Evolutionary conservation across 2,329 filamentous ascomycete genomes (phyloP), one percentile per base, ranked within the genome.

Genomic region (Botrytis aclada): DNA sequence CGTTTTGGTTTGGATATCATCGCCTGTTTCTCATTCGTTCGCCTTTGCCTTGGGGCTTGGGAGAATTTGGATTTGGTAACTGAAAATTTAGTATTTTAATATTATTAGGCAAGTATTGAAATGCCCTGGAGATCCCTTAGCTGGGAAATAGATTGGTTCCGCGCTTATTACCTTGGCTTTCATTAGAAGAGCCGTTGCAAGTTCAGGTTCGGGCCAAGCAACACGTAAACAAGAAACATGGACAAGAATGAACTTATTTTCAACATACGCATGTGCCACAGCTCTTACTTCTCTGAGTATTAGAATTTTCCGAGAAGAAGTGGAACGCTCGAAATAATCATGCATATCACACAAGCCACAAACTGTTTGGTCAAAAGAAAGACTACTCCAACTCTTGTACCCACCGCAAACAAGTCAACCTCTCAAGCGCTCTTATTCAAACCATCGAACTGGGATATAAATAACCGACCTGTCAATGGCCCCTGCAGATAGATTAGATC

Each of bases 401-500:
- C 60, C 69, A 70, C 43, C 58, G 39, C 41, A 32, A 8, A 60
- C 41, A 39, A 58, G n/a, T 7, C 14, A 56, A 56, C n/a, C n/a
- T 54, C n/a, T 29, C 14, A 56, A 6, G 7, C 14, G 20, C 29
- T 14, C 64, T 37, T 4, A 22, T 54, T 37, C 47, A 60, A 67
- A 39, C 61, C 39, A 56, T 45, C 39, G 51, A 41, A 25, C 25
- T 47, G 45, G 70, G 70, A 69, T 72, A 72, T 72, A 72, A 72
- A 72, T 72, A 72, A 41, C 51, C 62, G 70, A 72, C 51, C 39
- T 67, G 62, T 47, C 70, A 72, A 25, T 8, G 10, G n/a, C 45
- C 70, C 63, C 63, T 72, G 70, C 20, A 1, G 22, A 56, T 37
- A 47, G 69, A 63, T 63, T 60, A 71, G 62, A 72, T 69, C 70